Evolutionary conservation across 2,329 filamentous ascomycete genomes (phyloP), one percentile per base, ranked within the genome.

Genomic region (Knoxdaviesia proteae): DNA sequence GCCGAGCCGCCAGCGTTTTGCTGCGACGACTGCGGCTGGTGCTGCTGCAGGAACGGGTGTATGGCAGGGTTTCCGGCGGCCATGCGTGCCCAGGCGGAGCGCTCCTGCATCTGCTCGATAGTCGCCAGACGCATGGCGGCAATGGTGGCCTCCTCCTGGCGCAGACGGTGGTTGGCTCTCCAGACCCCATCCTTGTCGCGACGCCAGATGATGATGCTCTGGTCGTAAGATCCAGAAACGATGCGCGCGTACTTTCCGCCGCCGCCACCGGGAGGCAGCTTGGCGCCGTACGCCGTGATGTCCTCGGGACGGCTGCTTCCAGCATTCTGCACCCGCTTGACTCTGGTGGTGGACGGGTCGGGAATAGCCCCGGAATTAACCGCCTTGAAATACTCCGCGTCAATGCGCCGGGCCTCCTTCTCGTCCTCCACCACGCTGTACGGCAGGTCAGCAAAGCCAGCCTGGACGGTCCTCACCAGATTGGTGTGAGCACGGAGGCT

Each of bases 171-270:
- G 34, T 76, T 75, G 43, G 78, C 74, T 49, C 77, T 77, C 87
- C 90, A 96, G 31, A 81, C 73, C 3, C 87, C 87, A 49, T 90
- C 77, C 49, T 76, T 73, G 49, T 92, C 81, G 47, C 84, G 78
- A 50, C 82, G 80, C 90, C 90, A 98, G 44, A 98, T 83, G 49
- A 94, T 87, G 50, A 98, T 84, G 7, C 77, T 87, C 61, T 94
- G 84, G 51, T 98, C 90, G 51, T 98, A 98, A 1, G 86, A 94
- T 3, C 90, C 90, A 6, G 87, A 94, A 4, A 98, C 84, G 46
- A 98, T 98, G n/a, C 87, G 78, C 7, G 81, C 84, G 64, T 88
- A 94, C 49, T 71, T 77, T 52, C 84, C 84, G 31, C 88, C 86
- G 29, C 88, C 88, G 36, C 88, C 88, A 8, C 88, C 88, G 0